Conservation (phyloP, 495 filamentous ascomycete species). For the Neurospora cerealis region DNA sequence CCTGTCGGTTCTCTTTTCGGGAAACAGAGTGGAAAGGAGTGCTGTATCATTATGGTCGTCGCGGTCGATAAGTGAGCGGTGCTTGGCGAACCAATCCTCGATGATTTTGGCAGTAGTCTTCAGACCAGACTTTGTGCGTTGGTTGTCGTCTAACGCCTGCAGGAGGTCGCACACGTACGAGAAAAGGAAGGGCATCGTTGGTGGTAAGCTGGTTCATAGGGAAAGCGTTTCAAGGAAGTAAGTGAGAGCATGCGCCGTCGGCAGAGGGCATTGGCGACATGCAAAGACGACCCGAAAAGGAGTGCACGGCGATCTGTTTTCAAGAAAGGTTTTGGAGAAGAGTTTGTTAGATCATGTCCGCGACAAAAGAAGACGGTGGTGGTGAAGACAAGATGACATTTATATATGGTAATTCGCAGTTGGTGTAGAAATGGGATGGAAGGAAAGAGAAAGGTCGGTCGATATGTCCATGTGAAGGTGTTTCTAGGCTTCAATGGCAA, state of each 20-base stretch:
- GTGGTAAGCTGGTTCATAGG: background rate
- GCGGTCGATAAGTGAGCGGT: constrained; percentile 42
- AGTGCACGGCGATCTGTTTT: background rate
- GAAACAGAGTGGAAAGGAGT: constrained; percentile 63
- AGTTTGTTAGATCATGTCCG: background rate
- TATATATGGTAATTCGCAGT: background rate
- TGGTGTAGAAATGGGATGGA: background rate
- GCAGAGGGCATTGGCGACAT: background rate
- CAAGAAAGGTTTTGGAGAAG: background rate
- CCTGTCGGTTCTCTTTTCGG: constrained; percentile 63
- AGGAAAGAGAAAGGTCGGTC: background rate
- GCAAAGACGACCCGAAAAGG: background rate
- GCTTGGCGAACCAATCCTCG: constrained; percentile 49
- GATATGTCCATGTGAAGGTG: background rate
- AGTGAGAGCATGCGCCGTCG: background rate
- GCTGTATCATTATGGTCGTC: constrained; percentile 44
- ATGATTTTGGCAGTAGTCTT: constrained; percentile 21
- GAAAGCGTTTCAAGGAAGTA: background rate
- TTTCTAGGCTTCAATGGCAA: background rate
- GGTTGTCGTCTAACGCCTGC: constrained; percentile 35
- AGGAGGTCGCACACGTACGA: constrained; percentile 51
- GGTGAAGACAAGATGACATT: background rate
- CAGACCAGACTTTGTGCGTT: background rate
- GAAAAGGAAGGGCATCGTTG: constrained; percentile 53
- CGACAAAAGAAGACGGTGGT: background rate